Evolutionary conservation across 345 rosid species (phyloP), one percentile per base, ranked within the genome.

Genomic region (Populus deltoides): DNA sequence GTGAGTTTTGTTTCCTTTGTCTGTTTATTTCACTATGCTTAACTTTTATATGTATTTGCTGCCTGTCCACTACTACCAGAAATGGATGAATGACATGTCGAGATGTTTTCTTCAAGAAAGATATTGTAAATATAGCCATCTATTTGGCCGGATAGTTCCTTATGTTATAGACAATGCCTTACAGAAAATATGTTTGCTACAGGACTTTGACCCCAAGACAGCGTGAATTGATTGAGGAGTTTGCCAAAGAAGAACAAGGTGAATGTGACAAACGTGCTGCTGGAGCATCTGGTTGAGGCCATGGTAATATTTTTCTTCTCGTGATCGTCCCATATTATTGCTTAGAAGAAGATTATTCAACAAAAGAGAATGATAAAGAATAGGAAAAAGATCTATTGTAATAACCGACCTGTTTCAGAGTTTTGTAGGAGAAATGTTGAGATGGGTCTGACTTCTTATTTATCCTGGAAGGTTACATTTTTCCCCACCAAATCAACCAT

Each of bases 191-290:
- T 9, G 13, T 45, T 47, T 51, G 43, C 29, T 83, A 73, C 92
- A 97, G 99, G 78, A 90, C 84, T 71, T 78, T 97, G 81, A 91
- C 94, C 38, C 92, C 78, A 59, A 91, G 95, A 82, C 98, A 97
- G 81, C 93, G 93, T 0, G 94, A 97, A 78, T 83, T 97, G 81
- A 89, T 97, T 20, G 98, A 97, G 82, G 98, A 97, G 80, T 97
- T 92, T 68, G 87, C 88, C 22, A 97, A 92, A 86, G 98, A 91
- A 87, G 99, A 90, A 80, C 95, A 84, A 77, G 97, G 97, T 15
- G 99, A 92, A 75, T 82, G 67, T 29, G 88, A 85, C 12, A 92
- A 83, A 75, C 91, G 87, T 36, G 89, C 94, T 65, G 93, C 97
- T 8, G 99, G 90, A 45, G 92, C 96, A 45, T 89, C 97, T 31